Conservation (phyloP, 345 rosid genomes). For the Salix purpurea region DNA sequence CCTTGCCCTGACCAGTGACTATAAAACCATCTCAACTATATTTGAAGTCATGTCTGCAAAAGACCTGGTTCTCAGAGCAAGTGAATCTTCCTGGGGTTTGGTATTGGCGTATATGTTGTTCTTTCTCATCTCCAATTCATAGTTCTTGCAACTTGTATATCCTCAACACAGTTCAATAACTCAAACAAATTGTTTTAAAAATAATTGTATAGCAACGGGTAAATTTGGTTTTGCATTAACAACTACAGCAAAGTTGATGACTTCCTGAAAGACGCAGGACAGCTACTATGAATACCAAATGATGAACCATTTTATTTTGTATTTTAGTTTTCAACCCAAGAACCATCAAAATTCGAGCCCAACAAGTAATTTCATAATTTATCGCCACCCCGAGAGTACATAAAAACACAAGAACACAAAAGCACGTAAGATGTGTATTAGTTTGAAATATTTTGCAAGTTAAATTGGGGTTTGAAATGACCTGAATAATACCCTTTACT, state of each 20-base stretch:
- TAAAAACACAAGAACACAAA: neutral
- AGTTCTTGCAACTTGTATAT: neutral
- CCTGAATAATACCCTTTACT: slow-evolving; percentile 97
- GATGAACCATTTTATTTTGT: neutral
- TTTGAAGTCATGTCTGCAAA: neutral
- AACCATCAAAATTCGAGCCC: neutral
- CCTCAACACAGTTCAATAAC: neutral
- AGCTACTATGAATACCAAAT: neutral
- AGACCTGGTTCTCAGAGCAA: neutral
- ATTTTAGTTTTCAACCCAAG: neutral
- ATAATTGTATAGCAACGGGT: neutral
- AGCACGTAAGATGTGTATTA: neutral
- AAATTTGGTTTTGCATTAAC: neutral
- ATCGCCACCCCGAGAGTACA: neutral
- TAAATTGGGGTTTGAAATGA: slow-evolving; percentile 17
- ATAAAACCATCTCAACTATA: neutral
- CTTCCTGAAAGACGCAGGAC: neutral
- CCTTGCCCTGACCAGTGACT: neutral
- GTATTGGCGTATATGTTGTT: neutral
- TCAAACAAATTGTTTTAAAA: neutral
- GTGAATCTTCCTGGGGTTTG: neutral
- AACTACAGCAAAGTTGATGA: neutral
- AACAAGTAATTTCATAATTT: neutral
- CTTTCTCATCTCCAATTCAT: neutral
- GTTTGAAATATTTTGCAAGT: slow-evolving; percentile 1